A percentile compares a stretch with the other conserved stretches of the same genome.
phyloP scores from a whole-genome alignment of 2,329 filamentous ascomycete genomes.

The Fusarium sp. region DNA sequence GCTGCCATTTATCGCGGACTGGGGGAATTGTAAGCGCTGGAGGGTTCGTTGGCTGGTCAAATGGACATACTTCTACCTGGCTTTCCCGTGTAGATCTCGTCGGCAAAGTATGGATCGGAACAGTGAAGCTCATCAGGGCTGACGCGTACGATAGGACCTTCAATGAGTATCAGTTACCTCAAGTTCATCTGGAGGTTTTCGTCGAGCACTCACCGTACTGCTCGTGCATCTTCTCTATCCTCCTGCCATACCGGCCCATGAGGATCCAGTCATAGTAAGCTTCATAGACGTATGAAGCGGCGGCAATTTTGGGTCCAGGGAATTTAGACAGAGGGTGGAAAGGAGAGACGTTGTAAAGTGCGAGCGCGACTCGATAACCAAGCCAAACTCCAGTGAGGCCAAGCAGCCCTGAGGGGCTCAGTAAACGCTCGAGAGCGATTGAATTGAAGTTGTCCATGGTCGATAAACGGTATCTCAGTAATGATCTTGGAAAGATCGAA shows the following conservation, averaged over 20 bases:
- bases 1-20: constrained; percentile 39
- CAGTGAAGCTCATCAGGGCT: constrained; percentile 53
- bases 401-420: neutral
- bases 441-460: neutral
- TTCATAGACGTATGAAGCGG: constrained; percentile 50
- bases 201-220: constrained; percentile 44
- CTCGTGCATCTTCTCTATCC: constrained; percentile 50
- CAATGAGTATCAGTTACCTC: neutral
- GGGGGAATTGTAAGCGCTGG: neutral
- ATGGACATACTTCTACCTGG: constrained; percentile 26
- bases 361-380: constrained; percentile 42
- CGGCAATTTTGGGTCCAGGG: constrained; percentile 50
- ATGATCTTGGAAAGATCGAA: neutral
- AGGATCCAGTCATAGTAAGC: constrained; percentile 51
- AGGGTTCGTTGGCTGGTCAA: no score
- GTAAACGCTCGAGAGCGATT: neutral
- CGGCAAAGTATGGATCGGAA: constrained; percentile 46
- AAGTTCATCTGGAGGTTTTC: accelerated
- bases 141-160: constrained; percentile 51
- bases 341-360: constrained; percentile 51
- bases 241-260: constrained; percentile 49
- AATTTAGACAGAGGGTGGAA: constrained; percentile 51
- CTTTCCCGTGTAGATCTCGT: constrained; percentile 49
- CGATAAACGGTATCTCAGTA: neutral
- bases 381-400: constrained; percentile 42